Conservation (phyloP, 2,329 filamentous ascomycete species). For the Alternaria atra region DNA sequence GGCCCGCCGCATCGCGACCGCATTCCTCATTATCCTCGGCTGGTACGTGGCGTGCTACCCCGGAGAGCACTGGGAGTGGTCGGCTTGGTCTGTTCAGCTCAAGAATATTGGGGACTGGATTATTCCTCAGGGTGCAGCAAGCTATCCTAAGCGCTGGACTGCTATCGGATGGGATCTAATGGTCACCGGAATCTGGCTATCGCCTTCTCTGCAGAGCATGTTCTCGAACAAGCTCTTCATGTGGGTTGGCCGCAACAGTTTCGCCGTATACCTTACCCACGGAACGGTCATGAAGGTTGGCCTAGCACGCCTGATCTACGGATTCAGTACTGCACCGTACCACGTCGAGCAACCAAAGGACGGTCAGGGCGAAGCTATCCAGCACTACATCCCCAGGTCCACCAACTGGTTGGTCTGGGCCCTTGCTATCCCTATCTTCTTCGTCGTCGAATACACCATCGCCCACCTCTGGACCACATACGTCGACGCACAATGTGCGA, state of each 20-base stretch:
- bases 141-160: conserved; percentile 55
- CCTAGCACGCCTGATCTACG: conserved; percentile 63
- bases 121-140: conserved; percentile 58
- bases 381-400: conserved; percentile 56
- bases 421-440: conserved; percentile 58
- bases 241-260: conserved; percentile 65
- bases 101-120: conserved; percentile 54
- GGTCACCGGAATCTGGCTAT: conserved; percentile 62
- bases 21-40: conserved; percentile 54
- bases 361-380: conserved; percentile 46
- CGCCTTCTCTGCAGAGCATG: conserved; percentile 58
- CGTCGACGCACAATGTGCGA: conserved; percentile 61
- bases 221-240: conserved; percentile 62
- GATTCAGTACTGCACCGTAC: conserved; percentile 58
- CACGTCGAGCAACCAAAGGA: conserved; percentile 51
- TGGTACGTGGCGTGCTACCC: conserved; percentile 62
- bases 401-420: conserved; percentile 51
- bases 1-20: conserved; percentile 51
- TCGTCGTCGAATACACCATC: conserved; percentile 57
- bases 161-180: conserved; percentile 60
- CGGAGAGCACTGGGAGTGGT: conserved; percentile 61
- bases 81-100: conserved; percentile 59
- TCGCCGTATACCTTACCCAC: conserved; percentile 65
- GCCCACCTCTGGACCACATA: conserved; percentile 63
- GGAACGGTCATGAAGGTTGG: conserved; percentile 63